These are phyloP conservation scores for Diospyros lotus DNA, from an alignment of 148 eudicot species.

Conservation along the genomic window DNA sequence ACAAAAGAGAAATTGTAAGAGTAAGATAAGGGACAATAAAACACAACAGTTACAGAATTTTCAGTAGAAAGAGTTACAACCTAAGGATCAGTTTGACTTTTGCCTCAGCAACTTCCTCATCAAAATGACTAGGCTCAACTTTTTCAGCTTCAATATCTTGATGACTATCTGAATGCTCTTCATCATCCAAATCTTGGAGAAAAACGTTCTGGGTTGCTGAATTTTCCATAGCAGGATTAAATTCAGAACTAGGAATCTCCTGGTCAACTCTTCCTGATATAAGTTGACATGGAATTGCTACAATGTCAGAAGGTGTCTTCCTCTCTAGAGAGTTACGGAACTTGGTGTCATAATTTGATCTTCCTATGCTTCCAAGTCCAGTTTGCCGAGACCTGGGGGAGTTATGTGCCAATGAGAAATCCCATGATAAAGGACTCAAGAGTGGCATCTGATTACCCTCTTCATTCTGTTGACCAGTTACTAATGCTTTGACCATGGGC, in stretches of 20 bases:
- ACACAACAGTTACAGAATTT: conserved; percentile 3
- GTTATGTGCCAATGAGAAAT: conserved; percentile 15
- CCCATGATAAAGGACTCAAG: conserved; percentile 28
- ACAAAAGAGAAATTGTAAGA: conserved; percentile 18
- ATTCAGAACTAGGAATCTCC: conserved; percentile 25
- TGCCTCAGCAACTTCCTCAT: conserved; percentile 69
- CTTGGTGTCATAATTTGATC: conserved; percentile 19
- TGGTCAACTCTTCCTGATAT: conserved; percentile 26
- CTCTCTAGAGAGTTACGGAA: conserved; percentile 35
- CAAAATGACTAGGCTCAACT: conserved; percentile 33
- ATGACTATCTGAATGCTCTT: conserved; percentile 24
- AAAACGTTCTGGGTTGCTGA: conserved; percentile 22
- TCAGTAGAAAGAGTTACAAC: conserved; percentile 30
- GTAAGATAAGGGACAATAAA: conserved; percentile 11
- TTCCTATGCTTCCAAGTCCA: conserved; percentile 22
- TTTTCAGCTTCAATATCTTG: conserved; percentile 39
- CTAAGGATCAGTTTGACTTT: conserved; percentile 75
- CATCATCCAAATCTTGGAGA: conserved; percentile 29
- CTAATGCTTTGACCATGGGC: conserved; percentile 28
- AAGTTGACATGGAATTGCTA: conserved; percentile 20
- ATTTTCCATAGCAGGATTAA: conserved; percentile 23
- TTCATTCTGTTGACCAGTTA: conserved; percentile 23
- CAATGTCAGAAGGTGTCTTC: conserved; percentile 23
- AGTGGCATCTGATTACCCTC: conserved; percentile 26
- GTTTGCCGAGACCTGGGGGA: conserved; percentile 27